phyloP scores from a whole-genome alignment of 768 basidiomycete genomes.

The Phaeotremella skinneri region DNA sequence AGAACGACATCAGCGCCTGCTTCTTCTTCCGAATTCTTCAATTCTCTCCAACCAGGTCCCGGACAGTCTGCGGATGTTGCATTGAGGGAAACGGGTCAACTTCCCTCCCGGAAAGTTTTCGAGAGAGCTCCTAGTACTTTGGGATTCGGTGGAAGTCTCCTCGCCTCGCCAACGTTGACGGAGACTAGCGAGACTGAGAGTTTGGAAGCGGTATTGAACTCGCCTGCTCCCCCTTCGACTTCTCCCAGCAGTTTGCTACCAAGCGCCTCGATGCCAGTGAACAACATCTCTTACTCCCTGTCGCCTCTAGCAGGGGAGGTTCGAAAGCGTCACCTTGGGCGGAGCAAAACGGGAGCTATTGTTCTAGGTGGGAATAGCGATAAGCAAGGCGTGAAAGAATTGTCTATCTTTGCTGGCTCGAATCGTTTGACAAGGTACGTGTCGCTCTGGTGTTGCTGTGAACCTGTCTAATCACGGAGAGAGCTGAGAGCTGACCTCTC shows the following conservation, averaged over 20 bases:
- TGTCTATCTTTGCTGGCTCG: constrained; percentile 14
- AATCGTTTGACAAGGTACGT: constrained; percentile 31
- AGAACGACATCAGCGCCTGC: constrained; percentile 35
- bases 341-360: constrained; percentile 28
- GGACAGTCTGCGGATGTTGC: too few species aligned
- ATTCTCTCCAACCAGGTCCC: constrained; percentile 4
- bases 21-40: constrained; percentile 10
- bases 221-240: neutral
- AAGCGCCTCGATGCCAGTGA: neutral
- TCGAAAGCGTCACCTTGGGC: constrained; percentile 16
- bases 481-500: constrained; percentile 1
- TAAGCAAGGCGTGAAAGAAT: constrained; percentile 9
- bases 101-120: neutral
- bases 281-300: neutral
- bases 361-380: neutral
- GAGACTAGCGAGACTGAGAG: constrained; percentile 18
- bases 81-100: too few species aligned
- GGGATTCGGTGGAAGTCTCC: constrained; percentile 1
- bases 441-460: neutral
- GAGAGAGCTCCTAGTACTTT: constrained; percentile 26
- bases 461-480: neutral
- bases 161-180: constrained; percentile 21
- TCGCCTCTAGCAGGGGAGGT: neutral
- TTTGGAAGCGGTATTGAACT: neutral
- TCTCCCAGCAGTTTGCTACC: neutral